phyloP scores from a whole-genome alignment of 768 basidiomycete genomes.

The Suillus occidentalis region DNA sequence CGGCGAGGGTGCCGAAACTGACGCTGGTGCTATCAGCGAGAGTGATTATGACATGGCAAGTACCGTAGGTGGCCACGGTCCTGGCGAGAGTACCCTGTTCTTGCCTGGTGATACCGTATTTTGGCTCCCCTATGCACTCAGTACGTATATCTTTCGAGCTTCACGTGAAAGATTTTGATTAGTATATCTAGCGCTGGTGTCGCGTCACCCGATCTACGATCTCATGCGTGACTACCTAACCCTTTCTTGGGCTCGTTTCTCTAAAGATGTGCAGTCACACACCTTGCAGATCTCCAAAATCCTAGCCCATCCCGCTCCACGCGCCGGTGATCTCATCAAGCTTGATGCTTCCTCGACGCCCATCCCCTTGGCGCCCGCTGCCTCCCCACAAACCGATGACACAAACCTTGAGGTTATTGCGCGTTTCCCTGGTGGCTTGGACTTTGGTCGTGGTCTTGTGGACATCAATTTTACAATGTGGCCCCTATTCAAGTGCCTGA shows the following conservation, averaged over 20 bases:
- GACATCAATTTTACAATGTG: slow-evolving; percentile 97
- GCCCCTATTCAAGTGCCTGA: slow-evolving; percentile 91
- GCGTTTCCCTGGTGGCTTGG: slow-evolving; percentile 89
- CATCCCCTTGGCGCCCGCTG: slow-evolving; percentile 40
- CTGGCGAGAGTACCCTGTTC: slow-evolving; percentile 87
- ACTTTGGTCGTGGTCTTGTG: slow-evolving; percentile 87
- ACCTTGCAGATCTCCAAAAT: slow-evolving; percentile 89
- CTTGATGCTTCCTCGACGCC: slow-evolving; percentile 77
- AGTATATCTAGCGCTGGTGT: slow-evolving; percentile 67
- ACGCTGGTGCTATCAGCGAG: slow-evolving; percentile 75
- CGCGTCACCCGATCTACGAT: slow-evolving; percentile 92
- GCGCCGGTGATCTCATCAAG: slow-evolving; percentile 82
- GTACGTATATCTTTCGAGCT: slow-evolving; percentile 44
- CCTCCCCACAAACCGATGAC: slow-evolving; percentile 30
- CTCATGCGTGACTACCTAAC: slow-evolving; percentile 94
- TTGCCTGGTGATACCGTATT: slow-evolving; percentile 88
- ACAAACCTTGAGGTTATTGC: slow-evolving; percentile 78
- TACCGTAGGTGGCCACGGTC: slow-evolving; percentile 70
- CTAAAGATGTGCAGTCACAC: slow-evolving; percentile 91
- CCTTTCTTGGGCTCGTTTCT: slow-evolving; percentile 93
- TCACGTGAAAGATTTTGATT: slow-evolving; percentile 12
- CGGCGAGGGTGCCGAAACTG: slow-evolving; percentile 67
- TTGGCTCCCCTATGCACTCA: slow-evolving; percentile 92
- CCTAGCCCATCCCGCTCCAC: slow-evolving; percentile 82
- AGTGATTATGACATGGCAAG: slow-evolving; percentile 86